Evolutionary conservation across 768 basidiomycete species (phyloP).

Genomic region (Scleroderma citrinum): DNA sequence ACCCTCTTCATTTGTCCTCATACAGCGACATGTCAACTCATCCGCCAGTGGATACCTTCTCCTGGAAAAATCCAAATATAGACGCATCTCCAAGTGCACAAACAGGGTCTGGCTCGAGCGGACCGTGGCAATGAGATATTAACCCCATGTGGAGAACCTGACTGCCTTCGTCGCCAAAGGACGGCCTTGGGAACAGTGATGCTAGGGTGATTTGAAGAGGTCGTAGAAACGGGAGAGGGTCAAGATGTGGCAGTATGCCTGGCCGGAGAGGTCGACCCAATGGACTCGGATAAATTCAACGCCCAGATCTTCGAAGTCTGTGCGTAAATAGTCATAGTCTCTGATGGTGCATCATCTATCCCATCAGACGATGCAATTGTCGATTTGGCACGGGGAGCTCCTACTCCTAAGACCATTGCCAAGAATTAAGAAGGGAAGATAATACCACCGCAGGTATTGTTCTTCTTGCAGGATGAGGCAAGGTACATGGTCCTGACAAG

Average conservation of each 20-base stretch:
- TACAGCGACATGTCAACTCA: conserved; percentile 40
- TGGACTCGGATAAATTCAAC: no score
- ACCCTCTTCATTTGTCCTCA: conserved; percentile 44
- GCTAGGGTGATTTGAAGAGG: no score
- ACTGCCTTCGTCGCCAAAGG: conserved; percentile 35
- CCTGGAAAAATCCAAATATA: conserved; percentile 53
- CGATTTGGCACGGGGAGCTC: conserved; percentile 72
- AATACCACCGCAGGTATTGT: conserved; percentile 90
- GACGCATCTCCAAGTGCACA: conserved; percentile 45
- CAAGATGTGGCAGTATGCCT: neutral
- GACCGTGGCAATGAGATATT: conserved; percentile 55
- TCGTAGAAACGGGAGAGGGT: no score
- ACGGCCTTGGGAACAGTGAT: neutral
- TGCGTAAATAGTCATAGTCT: conserved; percentile 84
- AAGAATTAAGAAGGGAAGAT: conserved; percentile 79
- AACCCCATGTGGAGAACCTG: conserved; percentile 46
- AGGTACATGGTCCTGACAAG: conserved; percentile 68
- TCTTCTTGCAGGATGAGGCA: conserved; percentile 90
- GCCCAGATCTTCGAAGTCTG: no score
- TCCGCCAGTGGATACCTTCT: neutral
- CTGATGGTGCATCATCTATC: conserved; percentile 88
- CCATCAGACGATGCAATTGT: conserved; percentile 93
- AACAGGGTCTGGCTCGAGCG: conserved; percentile 41
- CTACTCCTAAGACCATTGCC: conserved; percentile 80
- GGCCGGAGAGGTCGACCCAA: no score